Evolutionary conservation across 805 yeast genomes (phyloP).

Genomic region (Scheffersomyces ergatensis): DNA sequence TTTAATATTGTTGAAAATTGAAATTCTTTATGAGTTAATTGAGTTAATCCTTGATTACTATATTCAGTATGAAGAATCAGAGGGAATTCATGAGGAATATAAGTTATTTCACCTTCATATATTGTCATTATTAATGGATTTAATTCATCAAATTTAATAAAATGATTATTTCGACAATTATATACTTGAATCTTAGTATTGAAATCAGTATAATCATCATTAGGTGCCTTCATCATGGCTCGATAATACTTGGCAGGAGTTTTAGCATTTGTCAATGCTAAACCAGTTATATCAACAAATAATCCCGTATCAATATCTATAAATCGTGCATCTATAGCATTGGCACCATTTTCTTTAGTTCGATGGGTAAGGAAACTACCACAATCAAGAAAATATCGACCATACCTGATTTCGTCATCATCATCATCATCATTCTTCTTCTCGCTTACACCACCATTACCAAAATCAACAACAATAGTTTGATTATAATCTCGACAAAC

Average conservation of each 20-base stretch:
- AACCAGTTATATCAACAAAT: slow-evolving; percentile 58
- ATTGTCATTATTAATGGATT: slow-evolving; percentile 52
- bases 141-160: slow-evolving; percentile 46
- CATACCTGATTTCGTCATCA: slow-evolving; percentile 15
- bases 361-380: slow-evolving; percentile 31
- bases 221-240: slow-evolving; percentile 7
- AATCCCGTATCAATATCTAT: slow-evolving; percentile 60
- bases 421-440: background rate
- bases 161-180: slow-evolving; percentile 63
- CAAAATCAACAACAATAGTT: slow-evolving; percentile 30
- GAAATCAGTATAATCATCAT: slow-evolving; percentile 1
- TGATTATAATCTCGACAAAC: slow-evolving; percentile 22
- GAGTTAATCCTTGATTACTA: background rate
- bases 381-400: slow-evolving; percentile 28
- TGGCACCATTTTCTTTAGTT: slow-evolving; percentile 21
- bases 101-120: slow-evolving; percentile 50
- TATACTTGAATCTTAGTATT: slow-evolving; percentile 5
- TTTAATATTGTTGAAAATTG: background rate
- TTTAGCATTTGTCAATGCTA: slow-evolving; percentile 18
- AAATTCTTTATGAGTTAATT: background rate
- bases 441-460: slow-evolving; percentile 15
- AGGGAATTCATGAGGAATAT: slow-evolving; percentile 22
- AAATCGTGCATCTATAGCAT: slow-evolving; percentile 46
- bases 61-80: slow-evolving; percentile 20
- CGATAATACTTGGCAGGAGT: slow-evolving; percentile 18